phyloP scores from a whole-genome alignment of 2,329 filamentous ascomycete species.

The Colletotrichum tropicale region DNA sequence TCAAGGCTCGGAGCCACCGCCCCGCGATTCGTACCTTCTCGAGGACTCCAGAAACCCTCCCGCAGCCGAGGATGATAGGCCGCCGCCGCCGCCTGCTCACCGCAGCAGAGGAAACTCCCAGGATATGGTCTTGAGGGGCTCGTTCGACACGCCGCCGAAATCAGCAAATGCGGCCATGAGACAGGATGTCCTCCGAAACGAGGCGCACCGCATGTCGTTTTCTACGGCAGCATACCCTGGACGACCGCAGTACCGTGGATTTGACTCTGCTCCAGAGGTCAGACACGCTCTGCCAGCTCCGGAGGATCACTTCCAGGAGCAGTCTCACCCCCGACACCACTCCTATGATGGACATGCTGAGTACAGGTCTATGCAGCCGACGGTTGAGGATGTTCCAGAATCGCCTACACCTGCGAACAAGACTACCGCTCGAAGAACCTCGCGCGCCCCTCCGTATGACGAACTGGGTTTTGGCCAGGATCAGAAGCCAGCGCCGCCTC shows the following conservation, averaged over 20 bases:
- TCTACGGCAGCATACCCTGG: conserved; percentile 52
- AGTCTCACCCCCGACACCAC: conserved; percentile 47
- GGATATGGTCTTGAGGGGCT: conserved; percentile 44
- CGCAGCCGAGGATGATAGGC: conserved; percentile 46
- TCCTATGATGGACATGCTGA: conserved; percentile 56
- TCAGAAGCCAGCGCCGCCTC: neutral
- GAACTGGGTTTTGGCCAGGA: conserved; percentile 23
- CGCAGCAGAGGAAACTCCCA: conserved; percentile 46
- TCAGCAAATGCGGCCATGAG: conserved; percentile 54
- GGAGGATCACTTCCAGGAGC: conserved; percentile 35
- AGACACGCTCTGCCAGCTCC: conserved; percentile 31
- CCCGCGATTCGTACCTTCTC: conserved; percentile 31
- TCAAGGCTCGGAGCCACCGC: conserved; percentile 37
- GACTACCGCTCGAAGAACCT: conserved; percentile 28
- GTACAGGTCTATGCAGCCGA: conserved; percentile 62
- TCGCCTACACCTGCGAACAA: conserved; percentile 38
- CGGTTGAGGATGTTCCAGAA: conserved; percentile 68
- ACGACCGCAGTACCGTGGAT: conserved; percentile 56
- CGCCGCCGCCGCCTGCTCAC: conserved; percentile 63
- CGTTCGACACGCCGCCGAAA: conserved; percentile 47
- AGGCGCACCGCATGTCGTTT: conserved; percentile 59
- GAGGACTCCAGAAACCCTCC: conserved; percentile 38
- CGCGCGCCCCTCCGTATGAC: conserved; percentile 27
- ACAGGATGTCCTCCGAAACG: conserved; percentile 61
- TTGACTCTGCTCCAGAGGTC: conserved; percentile 51